A percentile compares a stretch with the other conserved stretches of the same genome.
Conservation (phyloP, 2,329 filamentous ascomycete species). For the Mycosphaerella sp. region DNA sequence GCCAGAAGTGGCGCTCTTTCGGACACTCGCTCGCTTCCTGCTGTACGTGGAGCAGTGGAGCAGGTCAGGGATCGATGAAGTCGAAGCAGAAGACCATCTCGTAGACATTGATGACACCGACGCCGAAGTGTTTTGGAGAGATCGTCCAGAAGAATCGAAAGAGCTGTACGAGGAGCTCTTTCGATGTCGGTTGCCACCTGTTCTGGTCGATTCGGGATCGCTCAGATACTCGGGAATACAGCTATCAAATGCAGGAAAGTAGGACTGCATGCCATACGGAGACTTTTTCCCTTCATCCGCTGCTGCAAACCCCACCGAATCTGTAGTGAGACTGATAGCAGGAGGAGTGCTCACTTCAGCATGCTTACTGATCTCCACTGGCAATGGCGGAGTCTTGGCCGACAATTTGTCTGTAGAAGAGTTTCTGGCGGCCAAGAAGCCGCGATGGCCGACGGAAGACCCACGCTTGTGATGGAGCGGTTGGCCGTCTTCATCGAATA, state of each 20-base stretch:
- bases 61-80: constrained; percentile 27
- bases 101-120: constrained; percentile 20
- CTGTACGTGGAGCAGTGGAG: constrained; percentile 20
- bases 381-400: constrained; percentile 9
- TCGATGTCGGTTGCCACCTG: constrained; percentile 20
- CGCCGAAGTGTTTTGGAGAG: constrained; percentile 9
- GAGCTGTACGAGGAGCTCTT: constrained; percentile 29
- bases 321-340: constrained; percentile 14
- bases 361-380: constrained; percentile 5
- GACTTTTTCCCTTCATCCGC: constrained; percentile 11
- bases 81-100: constrained; percentile 29
- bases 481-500: background rate
- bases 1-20: constrained; percentile 6
- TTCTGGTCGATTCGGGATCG: constrained; percentile 23
- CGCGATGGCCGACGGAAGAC: constrained; percentile 30
- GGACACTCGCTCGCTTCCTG: constrained; percentile 14
- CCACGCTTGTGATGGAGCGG: constrained; percentile 19
- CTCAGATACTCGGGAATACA: constrained; percentile 23
- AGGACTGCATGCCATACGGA: constrained; percentile 10
- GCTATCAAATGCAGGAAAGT: constrained; percentile 20
- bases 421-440: constrained; percentile 28
- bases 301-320: background rate
- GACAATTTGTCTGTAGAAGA: constrained; percentile 16
- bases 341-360: constrained; percentile 16
- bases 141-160: constrained; percentile 22